Base-by-base conservation (phyloP, 768 basidiomycete genomes). In the Brasilioporus rufonigricans region DNA sequence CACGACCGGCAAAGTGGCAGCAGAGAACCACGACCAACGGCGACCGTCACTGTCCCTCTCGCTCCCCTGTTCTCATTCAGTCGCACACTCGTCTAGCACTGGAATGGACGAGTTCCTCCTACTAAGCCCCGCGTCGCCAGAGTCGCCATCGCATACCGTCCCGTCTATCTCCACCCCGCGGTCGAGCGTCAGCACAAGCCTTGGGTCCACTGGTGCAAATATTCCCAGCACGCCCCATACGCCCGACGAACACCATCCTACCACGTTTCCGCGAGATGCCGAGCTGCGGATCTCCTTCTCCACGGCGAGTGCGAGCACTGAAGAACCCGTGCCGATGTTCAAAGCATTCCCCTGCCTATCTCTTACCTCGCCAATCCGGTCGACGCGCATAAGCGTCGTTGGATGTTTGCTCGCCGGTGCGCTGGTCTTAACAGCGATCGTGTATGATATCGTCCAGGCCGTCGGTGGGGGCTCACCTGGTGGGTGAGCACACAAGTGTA, bases 31-130 rank as follows among this genome's bases (percentile, higher is more conserved):
- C 9, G 43, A 33, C 10, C 27, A 32, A 31, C 57, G 51, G 11
- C 64, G 57, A 16, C 57, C 63, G 0, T 62, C 63, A 2, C 46
- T 55, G 39, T 53, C 63, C 4, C 3, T 59, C 16, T 65, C 63
- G 7, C 48, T 57, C 14, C 48, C 63, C 0, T 45, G 24, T 9
- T 52, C 63, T 8, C 60, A 39, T 19, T 65, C 63, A 4, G 52
- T 62, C 10, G 49, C 26, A 26, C 64, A 57, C 47, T 55, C 57
- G 24, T 57, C 64, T n/a, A n/a, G n/a, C 21, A 40, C 53, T 11
- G 63, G 63, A 11, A 65, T 65, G 63, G 64, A 65, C 8, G 63
- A 62, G 27, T 65, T 65, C 35, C 33, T 65, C 19, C 19, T 65
- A 41, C 48, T 65, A 13, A 52, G 48, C 13, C 55, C 60, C 1